These are phyloP conservation scores for Tricholoma matsutake DNA, from an alignment of 768 basidiomycete species.

Conservation along the genomic window DNA sequence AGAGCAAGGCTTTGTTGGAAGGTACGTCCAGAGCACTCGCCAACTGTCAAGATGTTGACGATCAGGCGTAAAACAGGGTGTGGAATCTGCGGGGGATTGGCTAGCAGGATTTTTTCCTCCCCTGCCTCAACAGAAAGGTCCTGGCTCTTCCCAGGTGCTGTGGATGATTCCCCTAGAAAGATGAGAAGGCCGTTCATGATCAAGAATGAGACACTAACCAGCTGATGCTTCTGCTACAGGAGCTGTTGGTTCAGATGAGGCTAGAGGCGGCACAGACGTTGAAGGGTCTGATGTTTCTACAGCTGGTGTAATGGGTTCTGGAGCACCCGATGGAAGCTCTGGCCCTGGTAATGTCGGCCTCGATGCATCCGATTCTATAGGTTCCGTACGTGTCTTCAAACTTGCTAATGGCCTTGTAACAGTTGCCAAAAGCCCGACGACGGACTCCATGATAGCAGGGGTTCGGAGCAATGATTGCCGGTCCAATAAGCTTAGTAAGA, in stretches of 20 bases:
- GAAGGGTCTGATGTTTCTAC: background rate
- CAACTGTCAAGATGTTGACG: constrained; percentile 95
- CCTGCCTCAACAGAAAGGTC: constrained; percentile 32
- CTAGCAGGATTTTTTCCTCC: constrained; percentile 53
- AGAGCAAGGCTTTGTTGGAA: constrained; percentile 91
- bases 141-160: constrained; percentile 16
- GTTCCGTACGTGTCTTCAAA: constrained; percentile 51
- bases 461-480: constrained; percentile 83
- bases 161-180: constrained; percentile 5
- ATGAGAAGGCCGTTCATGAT: background rate
- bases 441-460: constrained; percentile 88
- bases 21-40: constrained; percentile 95
- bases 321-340: background rate
- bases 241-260: background rate
- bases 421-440: constrained; percentile 82
- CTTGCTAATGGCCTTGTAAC: constrained; percentile 81
- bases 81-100: constrained; percentile 82
- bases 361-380: constrained; percentile 18
- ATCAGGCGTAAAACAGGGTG: constrained; percentile 83
- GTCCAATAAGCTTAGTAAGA: constrained; percentile 85
- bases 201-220: background rate
- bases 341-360: constrained; percentile 7
- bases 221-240: background rate
- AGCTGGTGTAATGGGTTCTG: background rate
- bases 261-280: background rate